Percentiles rank a stretch among this genome's conserved stretches.
These are phyloP conservation scores for Chaetothyriales sp. DNA, from an alignment of 2,329 filamentous ascomycete genomes.

Conservation along the genomic window DNA sequence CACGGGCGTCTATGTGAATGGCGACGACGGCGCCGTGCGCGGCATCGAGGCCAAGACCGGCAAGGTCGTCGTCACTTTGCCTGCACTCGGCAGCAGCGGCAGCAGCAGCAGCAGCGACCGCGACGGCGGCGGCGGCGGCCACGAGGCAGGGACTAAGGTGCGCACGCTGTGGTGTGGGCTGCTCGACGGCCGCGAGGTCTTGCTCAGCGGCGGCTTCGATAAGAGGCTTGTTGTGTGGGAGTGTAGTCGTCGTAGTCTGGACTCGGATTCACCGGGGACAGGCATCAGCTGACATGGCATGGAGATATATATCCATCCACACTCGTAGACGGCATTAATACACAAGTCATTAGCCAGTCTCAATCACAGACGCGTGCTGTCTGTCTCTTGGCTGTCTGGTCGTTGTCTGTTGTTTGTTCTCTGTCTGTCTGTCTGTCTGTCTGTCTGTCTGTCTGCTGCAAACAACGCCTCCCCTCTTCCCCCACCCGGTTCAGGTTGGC, in stretches of 20 bases:
- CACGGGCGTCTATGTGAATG: slow-evolving; percentile 50
- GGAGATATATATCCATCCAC: background rate
- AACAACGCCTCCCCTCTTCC: slow-evolving; percentile 33
- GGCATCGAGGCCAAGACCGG: slow-evolving; percentile 47
- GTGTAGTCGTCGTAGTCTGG: background rate
- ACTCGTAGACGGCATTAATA: background rate
- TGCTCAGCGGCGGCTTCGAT: slow-evolving; percentile 53
- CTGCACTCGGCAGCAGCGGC: slow-evolving; percentile 14
- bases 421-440: slow-evolving; percentile 35
- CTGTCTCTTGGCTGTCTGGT: slow-evolving; percentile 2
- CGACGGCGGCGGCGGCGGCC: slow-evolving; percentile 25
- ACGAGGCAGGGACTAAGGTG: slow-evolving; percentile 45
- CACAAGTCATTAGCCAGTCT: background rate
- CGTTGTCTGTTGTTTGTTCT: no score
- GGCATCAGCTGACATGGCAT: background rate
- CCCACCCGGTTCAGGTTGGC: slow-evolving; percentile 44
- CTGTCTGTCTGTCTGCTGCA: slow-evolving; percentile 41
- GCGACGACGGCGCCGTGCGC: slow-evolving; percentile 49
- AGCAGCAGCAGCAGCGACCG: no score
- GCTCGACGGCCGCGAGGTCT: slow-evolving; percentile 28
- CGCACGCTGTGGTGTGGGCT: slow-evolving; percentile 44
- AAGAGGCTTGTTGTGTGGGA: slow-evolving; percentile 47
- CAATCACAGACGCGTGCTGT: background rate
- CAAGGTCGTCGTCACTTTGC: slow-evolving; percentile 39
- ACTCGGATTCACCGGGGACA: no score